Base-by-base conservation (phyloP, 129 eudicot genomes). In the Centaurea solstitialis region DNA sequence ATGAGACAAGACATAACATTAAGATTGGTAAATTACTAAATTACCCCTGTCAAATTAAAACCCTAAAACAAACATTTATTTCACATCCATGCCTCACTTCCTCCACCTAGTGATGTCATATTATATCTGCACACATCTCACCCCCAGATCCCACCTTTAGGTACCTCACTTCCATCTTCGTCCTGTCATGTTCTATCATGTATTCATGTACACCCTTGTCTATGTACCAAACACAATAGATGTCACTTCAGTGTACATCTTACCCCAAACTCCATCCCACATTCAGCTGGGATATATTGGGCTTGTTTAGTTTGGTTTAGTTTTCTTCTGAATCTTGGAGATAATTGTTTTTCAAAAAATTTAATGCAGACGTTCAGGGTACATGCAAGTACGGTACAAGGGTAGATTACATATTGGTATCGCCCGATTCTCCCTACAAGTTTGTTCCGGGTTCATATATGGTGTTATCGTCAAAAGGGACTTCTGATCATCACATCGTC, bases 401-500 rank as follows among this genome's bases (percentile, higher is more conserved):
- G 43, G 92, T 95, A 17, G 99, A 95, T 67, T 95, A 95, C 75
- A 76, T 95, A 30, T 47, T 95, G 30, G 88, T 88, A 67, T 95
- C 99, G 18, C 91, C 92, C 0, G 85, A 87, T 8, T 85, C 93
- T 15, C 92, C 94, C 1, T 95, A 95, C 81, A 92, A 91, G 75
- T 95, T 92, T 62, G 97, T 93, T 75, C 99, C 97, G 0, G 99
- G 97, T 33, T 95, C 97, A 26, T 95, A 93, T 76, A 89, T 93
- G 33, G 99, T 95, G 62, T 73, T 89, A 21, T 95, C 99, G 39
- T 93, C 99, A 0, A 95, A 95, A 83, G 98, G 99, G 74, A 95
- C 99, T 39, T 95, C 99, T 17, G 99, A 95, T 79, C 99, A 95
- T 64, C 99, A 92, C 83, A 92, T 94, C 72, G 99, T 94, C 79